These are phyloP conservation scores for Coemansia sp. DNA, from an alignment of 192 early-diverging fungal genomes.

Conservation along the genomic window DNA sequence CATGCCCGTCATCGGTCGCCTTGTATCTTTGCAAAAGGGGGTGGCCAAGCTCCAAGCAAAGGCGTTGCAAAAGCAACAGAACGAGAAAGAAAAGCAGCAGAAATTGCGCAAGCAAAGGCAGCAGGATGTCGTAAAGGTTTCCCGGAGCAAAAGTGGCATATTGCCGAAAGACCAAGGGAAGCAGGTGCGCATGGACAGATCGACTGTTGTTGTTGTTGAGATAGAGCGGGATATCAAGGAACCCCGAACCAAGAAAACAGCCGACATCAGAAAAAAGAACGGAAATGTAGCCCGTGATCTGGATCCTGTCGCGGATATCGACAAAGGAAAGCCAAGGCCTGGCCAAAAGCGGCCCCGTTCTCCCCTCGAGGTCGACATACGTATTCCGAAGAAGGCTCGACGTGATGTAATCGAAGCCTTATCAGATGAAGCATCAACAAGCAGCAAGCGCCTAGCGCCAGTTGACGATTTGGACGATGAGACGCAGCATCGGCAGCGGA, in stretches of 20 bases:
- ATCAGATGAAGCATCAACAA: background rate
- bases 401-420: slow-evolving; percentile 37
- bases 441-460: slow-evolving; percentile 15
- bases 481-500: background rate
- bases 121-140: background rate
- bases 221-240: background rate
- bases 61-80: slow-evolving; percentile 12
- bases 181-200: background rate
- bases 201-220: background rate
- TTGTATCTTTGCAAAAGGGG: slow-evolving; percentile 8
- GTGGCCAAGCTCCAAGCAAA: slow-evolving; percentile 10
- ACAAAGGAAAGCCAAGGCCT: background rate
- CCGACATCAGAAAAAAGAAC: background rate
- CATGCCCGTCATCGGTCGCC: slow-evolving; percentile 16
- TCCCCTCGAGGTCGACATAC: slow-evolving; percentile 28
- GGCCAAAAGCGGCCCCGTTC: slow-evolving; percentile 21
- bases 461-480: background rate
- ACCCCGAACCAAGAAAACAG: background rate
- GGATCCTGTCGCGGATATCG: background rate
- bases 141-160: background rate
- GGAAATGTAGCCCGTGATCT: background rate
- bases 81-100: slow-evolving; percentile 4
- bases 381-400: slow-evolving; percentile 41
- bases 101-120: slow-evolving; percentile 12
- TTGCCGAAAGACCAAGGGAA: background rate